Evolutionary conservation across 2,329 filamentous ascomycete genomes (phyloP), one percentile per base, ranked within the genome.

Genomic region (Fusarium buxicola): DNA sequence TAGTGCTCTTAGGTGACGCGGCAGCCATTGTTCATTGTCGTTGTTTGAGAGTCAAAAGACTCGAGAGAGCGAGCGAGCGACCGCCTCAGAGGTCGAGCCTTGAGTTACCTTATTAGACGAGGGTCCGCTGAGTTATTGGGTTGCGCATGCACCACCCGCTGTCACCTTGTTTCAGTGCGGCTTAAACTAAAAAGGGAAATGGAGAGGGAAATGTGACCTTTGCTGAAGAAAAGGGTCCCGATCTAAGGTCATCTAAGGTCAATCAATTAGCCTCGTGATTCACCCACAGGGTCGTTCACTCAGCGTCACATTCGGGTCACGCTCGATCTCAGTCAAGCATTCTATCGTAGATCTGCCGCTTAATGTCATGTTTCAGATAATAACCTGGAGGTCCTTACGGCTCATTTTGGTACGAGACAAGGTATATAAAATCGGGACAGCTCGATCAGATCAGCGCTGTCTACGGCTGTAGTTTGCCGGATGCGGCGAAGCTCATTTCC

Each of bases 1-100:
- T 65, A 21, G 80, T 81, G 30, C 51, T 64, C 27, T 64, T 66
- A 16, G 67, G 62, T 50, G 67, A 66, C 36, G 68, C 41, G 38
- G 69, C 49, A 11, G 65, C 48, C 69, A 71, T 71, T 30, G 39
- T 60, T 58, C 51, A 67, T 63, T 55, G 55, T 60, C 50, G 44
- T 46, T 47, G 31, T 49, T 28, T 44, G 43, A 50, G 31, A 32
- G 27, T 52, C n/a, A 31, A 49, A 35, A 38, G 48, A 31, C 25
- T 55, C 30, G 12, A 50, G 50, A 56, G 41, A 43, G 44, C 39
- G 44, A 60, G 47, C n/a, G 39, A 30, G 39, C 34, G 54, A 28
- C 47, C 32, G 32, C 21, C 15, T 7, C 21, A 21, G 21, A 21
- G 21, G 21, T 21, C 21, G 21, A 21, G 39, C 39, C 21, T 43